These are phyloP conservation scores for Dendrobium officinale DNA, from an alignment of 106 monocot genomes.

Conservation along the genomic window DNA sequence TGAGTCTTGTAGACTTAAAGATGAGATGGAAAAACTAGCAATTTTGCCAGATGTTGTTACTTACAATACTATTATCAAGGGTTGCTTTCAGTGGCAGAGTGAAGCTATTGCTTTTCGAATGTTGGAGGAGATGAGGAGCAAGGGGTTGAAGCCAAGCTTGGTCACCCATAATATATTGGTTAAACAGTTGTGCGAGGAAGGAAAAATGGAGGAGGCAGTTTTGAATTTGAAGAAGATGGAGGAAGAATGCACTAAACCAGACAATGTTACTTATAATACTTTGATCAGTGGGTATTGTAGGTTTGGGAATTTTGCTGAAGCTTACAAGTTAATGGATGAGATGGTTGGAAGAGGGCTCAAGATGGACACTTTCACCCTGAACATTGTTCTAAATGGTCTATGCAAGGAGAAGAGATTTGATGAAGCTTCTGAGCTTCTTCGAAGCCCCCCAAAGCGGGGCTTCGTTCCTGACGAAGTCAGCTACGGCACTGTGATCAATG, in stretches of 20 bases:
- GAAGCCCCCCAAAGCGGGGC: constrained; percentile 58
- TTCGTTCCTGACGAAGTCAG: constrained; percentile 82
- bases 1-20: constrained; percentile 63
- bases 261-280: constrained; percentile 80
- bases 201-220: constrained; percentile 69
- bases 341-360: constrained; percentile 59
- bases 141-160: constrained; percentile 34
- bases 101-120: constrained; percentile 35
- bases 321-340: constrained; percentile 52
- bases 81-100: constrained; percentile 43
- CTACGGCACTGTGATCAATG: constrained; percentile 68
- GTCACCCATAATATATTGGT: constrained; percentile 72
- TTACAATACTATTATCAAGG: constrained; percentile 72
- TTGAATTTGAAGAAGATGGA: constrained; percentile 59
- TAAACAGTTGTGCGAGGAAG: constrained; percentile 65
- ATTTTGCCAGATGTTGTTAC: constrained; percentile 62
- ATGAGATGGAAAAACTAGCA: constrained; percentile 55
- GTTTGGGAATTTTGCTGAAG: constrained; percentile 26
- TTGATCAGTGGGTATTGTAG: constrained; percentile 68
- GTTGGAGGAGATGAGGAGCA: constrained; percentile 61
- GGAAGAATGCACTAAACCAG: constrained; percentile 50
- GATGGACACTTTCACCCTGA: constrained; percentile 88
- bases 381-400: constrained; percentile 53
- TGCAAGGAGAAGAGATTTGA: constrained; percentile 68
- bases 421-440: constrained; percentile 58